These are phyloP conservation scores for Pythium angustatum DNA, from an alignment of 352 stramenopile genomes.

Conservation along the genomic window DNA sequence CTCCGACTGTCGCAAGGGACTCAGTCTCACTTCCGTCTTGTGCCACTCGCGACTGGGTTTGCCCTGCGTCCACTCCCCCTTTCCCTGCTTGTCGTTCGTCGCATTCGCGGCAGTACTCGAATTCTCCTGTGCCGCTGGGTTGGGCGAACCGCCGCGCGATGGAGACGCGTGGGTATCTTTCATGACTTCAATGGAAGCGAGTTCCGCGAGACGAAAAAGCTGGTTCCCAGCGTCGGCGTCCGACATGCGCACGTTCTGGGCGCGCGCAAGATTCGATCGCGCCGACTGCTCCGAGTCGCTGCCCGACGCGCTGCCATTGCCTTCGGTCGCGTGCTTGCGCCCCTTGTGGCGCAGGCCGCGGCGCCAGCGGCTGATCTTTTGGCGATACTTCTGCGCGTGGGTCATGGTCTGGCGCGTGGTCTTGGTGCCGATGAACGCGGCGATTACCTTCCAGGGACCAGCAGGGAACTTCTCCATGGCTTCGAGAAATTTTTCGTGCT, in stretches of 20 bases:
- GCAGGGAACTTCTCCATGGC: constrained; percentile 87
- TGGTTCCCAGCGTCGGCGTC: constrained; percentile 39
- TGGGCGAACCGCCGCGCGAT: constrained; percentile 8
- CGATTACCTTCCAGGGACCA: constrained; percentile 83
- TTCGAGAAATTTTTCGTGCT: constrained; percentile 86
- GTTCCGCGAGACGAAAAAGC: constrained; percentile 72
- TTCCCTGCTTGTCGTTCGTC: constrained; percentile 27
- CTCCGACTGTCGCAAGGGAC: constrained; percentile 44
- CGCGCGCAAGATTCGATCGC: constrained; percentile 46
- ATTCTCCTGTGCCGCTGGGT: constrained; percentile 28
- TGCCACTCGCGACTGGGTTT: constrained; percentile 52
- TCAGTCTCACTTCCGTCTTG: constrained; percentile 65
- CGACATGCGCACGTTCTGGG: constrained; percentile 27
- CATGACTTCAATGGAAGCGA: constrained; percentile 78
- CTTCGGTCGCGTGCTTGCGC: constrained; percentile 59
- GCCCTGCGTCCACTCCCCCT: constrained; percentile 25
- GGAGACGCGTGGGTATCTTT: constrained; percentile 21
- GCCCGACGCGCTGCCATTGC: constrained; percentile 27
- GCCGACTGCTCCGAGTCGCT: constrained; percentile 51
- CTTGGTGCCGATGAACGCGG: constrained; percentile 77
- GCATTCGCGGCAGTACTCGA: constrained; percentile 16
- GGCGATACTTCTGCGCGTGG: constrained; percentile 82
- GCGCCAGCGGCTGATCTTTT: constrained; percentile 85
- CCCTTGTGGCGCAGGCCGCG: constrained; percentile 79
- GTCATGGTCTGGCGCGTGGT: constrained; percentile 94